phyloP scores from a whole-genome alignment of 1,284 basidiomycete species.

The Boletus coffeatus region DNA sequence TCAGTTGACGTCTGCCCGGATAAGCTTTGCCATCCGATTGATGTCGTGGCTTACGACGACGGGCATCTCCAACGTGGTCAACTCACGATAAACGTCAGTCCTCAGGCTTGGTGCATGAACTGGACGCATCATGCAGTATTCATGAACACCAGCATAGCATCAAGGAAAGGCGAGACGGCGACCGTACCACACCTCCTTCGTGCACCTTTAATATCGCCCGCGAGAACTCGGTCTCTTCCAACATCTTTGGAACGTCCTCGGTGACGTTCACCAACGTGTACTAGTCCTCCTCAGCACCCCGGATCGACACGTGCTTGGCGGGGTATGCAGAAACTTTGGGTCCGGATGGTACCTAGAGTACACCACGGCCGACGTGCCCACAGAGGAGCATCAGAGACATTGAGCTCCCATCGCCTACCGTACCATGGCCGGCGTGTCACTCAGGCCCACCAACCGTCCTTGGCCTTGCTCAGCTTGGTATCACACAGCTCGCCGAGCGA shows the following conservation, averaged over 20 bases:
- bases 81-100: conserved; percentile 64
- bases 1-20: conserved; percentile 78
- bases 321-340: conserved; percentile 73
- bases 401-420: background rate
- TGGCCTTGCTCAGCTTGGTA: conserved; percentile 50
- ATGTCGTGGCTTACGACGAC: conserved; percentile 65
- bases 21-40: conserved; percentile 59
- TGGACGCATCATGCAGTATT: conserved; percentile 23
- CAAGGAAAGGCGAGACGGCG: background rate
- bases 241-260: conserved; percentile 40
- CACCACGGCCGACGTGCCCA: background rate
- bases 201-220: conserved; percentile 84
- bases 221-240: conserved; percentile 87
- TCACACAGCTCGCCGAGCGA: conserved; percentile 52
- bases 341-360: conserved; percentile 70
- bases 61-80: background rate
- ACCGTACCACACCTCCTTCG: conserved; percentile 66
- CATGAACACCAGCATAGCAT: conserved; percentile 1
- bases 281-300: conserved; percentile 74
- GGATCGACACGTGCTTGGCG: conserved; percentile 67
- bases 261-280: conserved; percentile 74
- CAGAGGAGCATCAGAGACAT: background rate
- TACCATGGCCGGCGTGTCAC: conserved; percentile 11
- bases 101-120: conserved; percentile 71
- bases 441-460: conserved; percentile 58